Evolutionary conservation across 148 eudicot genomes (phyloP).

Genomic region (Talinum fruticosum): DNA sequence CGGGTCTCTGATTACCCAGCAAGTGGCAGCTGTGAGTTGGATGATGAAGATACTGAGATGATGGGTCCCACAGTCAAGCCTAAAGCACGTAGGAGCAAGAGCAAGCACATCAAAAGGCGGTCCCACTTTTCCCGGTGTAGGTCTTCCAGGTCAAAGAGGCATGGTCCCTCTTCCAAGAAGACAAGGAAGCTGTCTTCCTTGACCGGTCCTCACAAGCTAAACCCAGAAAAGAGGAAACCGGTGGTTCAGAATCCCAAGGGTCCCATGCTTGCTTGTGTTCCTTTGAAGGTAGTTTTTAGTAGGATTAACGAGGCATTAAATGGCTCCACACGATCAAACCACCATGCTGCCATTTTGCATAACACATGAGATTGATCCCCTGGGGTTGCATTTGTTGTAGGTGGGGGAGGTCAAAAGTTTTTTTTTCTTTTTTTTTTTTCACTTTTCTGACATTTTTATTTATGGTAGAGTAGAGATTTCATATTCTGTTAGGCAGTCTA

Average conservation of each 20-base stretch:
- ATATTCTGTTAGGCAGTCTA: conserved; percentile 24
- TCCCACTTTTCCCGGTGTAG: conserved; percentile 27
- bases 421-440: conserved; percentile 4
- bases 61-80: conserved; percentile 12
- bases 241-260: conserved; percentile 44
- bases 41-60: conserved; percentile 25
- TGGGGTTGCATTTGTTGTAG: conserved; percentile 14
- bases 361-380: conserved; percentile 21
- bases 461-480: conserved; percentile 26
- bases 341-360: conserved; percentile 10
- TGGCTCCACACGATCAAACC: conserved; percentile 34
- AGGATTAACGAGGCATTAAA: conserved; percentile 67
- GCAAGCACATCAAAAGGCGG: conserved; percentile 32
- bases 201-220: conserved; percentile 38
- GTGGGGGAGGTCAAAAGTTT: conserved; percentile 16
- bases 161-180: conserved; percentile 52
- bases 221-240: conserved; percentile 31
- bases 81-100: conserved; percentile 28
- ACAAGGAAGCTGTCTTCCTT: conserved; percentile 73
- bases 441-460: conserved; percentile 7
- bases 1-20: conserved; percentile 22
- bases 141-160: conserved; percentile 32
- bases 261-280: conserved; percentile 73
- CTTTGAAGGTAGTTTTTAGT: conserved; percentile 69
- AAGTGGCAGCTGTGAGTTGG: conserved; percentile 44